Base-by-base conservation (phyloP, 495 filamentous ascomycete genomes). In the Tuber indicum region DNA sequence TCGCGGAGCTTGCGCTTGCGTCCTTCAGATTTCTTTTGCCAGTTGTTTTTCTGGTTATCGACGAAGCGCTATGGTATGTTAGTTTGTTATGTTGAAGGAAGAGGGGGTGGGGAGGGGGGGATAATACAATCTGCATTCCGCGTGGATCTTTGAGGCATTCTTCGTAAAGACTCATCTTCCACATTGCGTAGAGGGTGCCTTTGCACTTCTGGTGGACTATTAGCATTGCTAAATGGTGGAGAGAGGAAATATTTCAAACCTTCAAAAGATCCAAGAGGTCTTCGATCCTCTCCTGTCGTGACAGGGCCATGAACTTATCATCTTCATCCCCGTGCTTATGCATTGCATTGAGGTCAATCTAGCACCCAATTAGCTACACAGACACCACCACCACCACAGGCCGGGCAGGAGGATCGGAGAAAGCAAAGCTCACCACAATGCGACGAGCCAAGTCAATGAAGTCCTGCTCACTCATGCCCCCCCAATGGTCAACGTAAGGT, bases 21-120 rank as follows among this genome's bases (percentile, higher is more conserved):
- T 36, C 77, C 78, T 47, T 82, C 81, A 45, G 71, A 52, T 72
- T 82, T 82, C 74, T 82, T 82, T 42, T 82, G 82, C 32, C 77
- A 75, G 41, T 82, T 82, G 39, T 82, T 82, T 21, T 82, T 82
- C 41, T 82, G 80, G 44, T 82, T 82, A 32, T 82, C 81, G 1
- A 81, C 81, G n/a, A 82, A 82, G 26, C 80, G 76, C 81, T 82
- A 49, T 41, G 43, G 23, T 21, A 32, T 19, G 36, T 69, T 79
- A 75, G 78, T 71, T 45, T 47, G 10, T 52, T 19, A 52, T 0
- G 19, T 36, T 26, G n/a, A 46, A 47, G 32, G 71, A 71, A 23
- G 16, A 41, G 19, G 47, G 47, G 23, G 69, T 49, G 32, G 42
- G 10, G 46, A 17, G 14, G 41, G 43, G 52, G 32, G n/a, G 16